Evolutionary conservation across 805 yeast genomes (phyloP), one percentile per base, ranked within the genome.

Genomic region (Jamesozyma hellenica): DNA sequence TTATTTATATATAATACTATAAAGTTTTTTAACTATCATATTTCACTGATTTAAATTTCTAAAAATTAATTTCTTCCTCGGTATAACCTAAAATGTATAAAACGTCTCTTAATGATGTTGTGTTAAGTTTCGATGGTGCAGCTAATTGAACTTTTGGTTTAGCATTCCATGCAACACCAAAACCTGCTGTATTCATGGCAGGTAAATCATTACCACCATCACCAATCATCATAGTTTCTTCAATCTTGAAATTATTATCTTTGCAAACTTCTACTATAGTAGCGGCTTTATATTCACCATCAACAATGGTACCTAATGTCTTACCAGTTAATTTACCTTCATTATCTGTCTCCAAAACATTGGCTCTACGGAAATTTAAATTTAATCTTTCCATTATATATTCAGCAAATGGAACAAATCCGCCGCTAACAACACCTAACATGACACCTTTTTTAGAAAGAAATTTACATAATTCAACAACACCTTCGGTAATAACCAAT

Each of bases 121-220:
- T 68, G 58, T 92, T 92, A 46, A 92, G 67, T 44, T 82, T 71
- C 32, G 84, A 70, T 15, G 96, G 96, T 0, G 98, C 97, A 48
- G 68, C 65, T 42, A 63, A 58, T 60, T 87, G 96, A 2, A 92
- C 98, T 47, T 71, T 78, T 17, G 97, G 96, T 59, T 92, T 92
- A 16, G 97, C 99, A 58, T 86, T 83, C 94, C 96, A 92, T 0
- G 98, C 98, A 39, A 92, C 70, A 16, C 98, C 98, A 57, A 77
- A 82, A 0, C 97, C 97, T 2, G 95, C 96, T 12, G 64, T 75
- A 2, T 67, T 72, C 97, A 92, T 92, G 87, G 94, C 94, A 34
- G 74, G 73, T 55, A 92, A 66, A 63, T 92, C 99, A 54, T 92
- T 92, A 18, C 97, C 96, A 29, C 99, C 99, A 58, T 92, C 97